A percentile compares a stretch with the other conserved stretches of the same genome.
These are phyloP conservation scores for Paraphoma sp. DNA, from an alignment of 2,329 filamentous ascomycete genomes.

Conservation along the genomic window DNA sequence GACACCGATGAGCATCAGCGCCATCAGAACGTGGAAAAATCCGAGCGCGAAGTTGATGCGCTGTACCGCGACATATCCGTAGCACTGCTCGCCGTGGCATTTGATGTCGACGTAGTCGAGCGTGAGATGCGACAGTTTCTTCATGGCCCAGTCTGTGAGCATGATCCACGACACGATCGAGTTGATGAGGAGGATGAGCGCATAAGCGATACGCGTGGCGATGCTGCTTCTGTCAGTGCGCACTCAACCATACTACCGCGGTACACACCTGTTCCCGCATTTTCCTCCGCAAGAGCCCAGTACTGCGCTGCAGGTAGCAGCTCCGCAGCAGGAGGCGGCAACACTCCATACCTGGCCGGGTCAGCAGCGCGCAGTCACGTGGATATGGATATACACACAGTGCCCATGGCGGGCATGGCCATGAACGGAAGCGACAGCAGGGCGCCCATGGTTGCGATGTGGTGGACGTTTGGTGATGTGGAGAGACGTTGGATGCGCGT, in stretches of 20 bases:
- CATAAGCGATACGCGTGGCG: constrained; percentile 95
- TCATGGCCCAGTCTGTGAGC: constrained; percentile 98
- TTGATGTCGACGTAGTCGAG: constrained; percentile 96
- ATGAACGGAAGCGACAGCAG: constrained; percentile 88
- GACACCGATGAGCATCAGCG: constrained; percentile 84
- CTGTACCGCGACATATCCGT: constrained; percentile 95
- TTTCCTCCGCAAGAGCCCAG: constrained; percentile 90
- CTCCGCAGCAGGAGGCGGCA: constrained; percentile 91
- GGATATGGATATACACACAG: constrained; percentile 64
- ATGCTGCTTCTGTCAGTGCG: constrained; percentile 65
- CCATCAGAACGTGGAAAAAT: constrained; percentile 88
- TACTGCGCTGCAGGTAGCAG: constrained; percentile 93
- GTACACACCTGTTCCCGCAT: constrained; percentile 83
- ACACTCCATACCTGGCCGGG: constrained; percentile 72
- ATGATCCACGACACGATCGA: constrained; percentile 98
- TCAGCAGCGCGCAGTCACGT: constrained; percentile 27
- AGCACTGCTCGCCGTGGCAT: constrained; percentile 86
- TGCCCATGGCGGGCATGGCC: constrained; percentile 83
- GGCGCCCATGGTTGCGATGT: constrained; percentile 74
- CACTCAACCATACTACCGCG: not conserved
- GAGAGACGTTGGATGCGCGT: constrained; percentile 13
- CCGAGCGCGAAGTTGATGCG: constrained; percentile 98
- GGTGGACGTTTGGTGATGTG: constrained; percentile 11
- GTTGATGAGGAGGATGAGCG: constrained; percentile 92
- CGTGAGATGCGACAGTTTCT: constrained; percentile 89